phyloP scores from a whole-genome alignment of 2,329 filamentous ascomycete genomes.

The Penicillium sumatraense region DNA sequence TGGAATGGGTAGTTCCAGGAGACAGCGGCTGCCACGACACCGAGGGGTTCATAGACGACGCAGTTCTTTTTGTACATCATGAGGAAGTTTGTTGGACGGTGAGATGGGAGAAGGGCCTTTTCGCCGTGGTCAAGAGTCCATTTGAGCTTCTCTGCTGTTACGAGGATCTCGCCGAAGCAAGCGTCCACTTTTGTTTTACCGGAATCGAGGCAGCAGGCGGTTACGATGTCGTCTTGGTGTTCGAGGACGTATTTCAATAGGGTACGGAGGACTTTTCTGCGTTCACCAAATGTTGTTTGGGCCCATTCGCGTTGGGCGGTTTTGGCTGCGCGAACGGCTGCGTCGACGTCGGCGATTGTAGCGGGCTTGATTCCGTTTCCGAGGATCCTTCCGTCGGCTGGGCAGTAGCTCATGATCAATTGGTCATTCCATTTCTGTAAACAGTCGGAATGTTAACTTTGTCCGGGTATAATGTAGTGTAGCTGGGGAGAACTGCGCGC shows the following conservation, averaged over 20 bases:
- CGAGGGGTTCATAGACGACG: slow-evolving; percentile 88
- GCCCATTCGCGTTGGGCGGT: slow-evolving; percentile 79
- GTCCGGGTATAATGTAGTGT: too few relatives aligned
- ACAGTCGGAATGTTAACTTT: not conserved
- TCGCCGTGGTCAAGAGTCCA: slow-evolving; percentile 95
- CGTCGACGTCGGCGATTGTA: slow-evolving; percentile 77
- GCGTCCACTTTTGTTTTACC: slow-evolving; percentile 97
- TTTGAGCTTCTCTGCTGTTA: slow-evolving; percentile 89
- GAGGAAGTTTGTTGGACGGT: slow-evolving; percentile 82
- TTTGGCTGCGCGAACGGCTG: slow-evolving; percentile 73
- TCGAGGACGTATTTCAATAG: slow-evolving; percentile 83
- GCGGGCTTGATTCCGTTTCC: slow-evolving; percentile 69
- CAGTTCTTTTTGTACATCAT: slow-evolving; percentile 96
- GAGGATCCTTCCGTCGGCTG: slow-evolving; percentile 84
- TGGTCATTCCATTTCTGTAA: slow-evolving; percentile 43
- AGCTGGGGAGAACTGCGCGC: too few relatives aligned
- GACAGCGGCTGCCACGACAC: slow-evolving; percentile 88
- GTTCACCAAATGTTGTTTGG: slow-evolving; percentile 74
- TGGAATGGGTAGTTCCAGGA: slow-evolving; percentile 99
- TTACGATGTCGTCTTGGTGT: slow-evolving; percentile 85
- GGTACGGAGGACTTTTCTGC: slow-evolving; percentile 78
- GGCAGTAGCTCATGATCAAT: slow-evolving; percentile 60
- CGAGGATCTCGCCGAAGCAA: slow-evolving; percentile 89
- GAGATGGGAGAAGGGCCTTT: slow-evolving; percentile 71
- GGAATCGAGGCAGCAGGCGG: slow-evolving; percentile 84